Evolutionary conservation across 257 asterid species (phyloP).

Genomic region (Primulina tabacum): DNA sequence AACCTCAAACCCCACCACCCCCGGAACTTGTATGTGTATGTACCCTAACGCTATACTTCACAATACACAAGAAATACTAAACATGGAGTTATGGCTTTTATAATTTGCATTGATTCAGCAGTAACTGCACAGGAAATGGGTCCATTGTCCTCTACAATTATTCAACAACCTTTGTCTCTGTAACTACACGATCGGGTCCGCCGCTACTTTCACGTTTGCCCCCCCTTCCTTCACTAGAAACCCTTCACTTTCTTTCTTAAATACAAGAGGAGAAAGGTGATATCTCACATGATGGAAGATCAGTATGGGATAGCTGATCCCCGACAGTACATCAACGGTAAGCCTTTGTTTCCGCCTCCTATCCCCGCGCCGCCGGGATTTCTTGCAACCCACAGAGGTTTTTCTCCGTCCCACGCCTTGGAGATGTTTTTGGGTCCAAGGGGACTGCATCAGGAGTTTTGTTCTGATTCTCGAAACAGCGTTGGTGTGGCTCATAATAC

Average conservation of each 20-base stretch:
- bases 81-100: constrained; percentile 1
- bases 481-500: constrained; percentile 16
- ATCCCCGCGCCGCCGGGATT: constrained; percentile 49
- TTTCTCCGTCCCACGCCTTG: constrained; percentile 39
- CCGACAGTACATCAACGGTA: constrained; percentile 50
- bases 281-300: constrained; percentile 52
- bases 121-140: constrained; percentile 34
- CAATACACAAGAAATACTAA: constrained; percentile 8
- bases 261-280: neutral
- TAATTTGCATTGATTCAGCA: constrained; percentile 26
- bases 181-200: constrained; percentile 84
- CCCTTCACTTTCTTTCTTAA: constrained; percentile 5
- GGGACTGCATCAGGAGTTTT: constrained; percentile 39
- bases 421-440: constrained; percentile 44
- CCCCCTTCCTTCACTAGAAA: constrained; percentile 15
- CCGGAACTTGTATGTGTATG: constrained; percentile 7
- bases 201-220: constrained; percentile 54
- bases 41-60: constrained; percentile 35
- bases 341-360: constrained; percentile 49
- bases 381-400: constrained; percentile 39
- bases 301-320: constrained; percentile 74
- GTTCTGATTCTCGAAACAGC: constrained; percentile 36
- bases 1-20: neutral
- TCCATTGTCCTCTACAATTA: constrained; percentile 48
- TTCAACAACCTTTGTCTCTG: constrained; percentile 41